Base-by-base conservation (phyloP, 352 stramenopile species). In the Phytophthora constricta region DNA sequence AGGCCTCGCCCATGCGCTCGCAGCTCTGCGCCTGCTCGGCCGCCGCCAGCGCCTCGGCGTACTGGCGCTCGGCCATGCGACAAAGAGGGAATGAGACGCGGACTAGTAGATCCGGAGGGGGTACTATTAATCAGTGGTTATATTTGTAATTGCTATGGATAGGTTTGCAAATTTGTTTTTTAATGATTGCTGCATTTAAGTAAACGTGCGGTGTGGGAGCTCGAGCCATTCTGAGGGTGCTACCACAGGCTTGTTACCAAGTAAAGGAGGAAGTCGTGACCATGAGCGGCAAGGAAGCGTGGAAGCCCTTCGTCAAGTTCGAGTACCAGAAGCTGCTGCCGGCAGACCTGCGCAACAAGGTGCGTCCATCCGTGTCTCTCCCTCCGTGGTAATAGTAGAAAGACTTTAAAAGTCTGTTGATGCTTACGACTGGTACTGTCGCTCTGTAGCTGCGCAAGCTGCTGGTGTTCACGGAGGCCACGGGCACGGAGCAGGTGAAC, bases 271-370 rank as follows among this genome's bases (percentile, higher is more conserved):
- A 42, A 72, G 28, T 34, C 60, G 41, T 42, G 34, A 82, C 27
- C 54, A 93, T 89, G 79, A 93, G 80, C 80, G 84, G 88, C 45
- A 79, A 76, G 48, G 61, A 77, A 37, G 74, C 67, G 71, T 95
- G 83, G 82, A 79, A 92, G 74, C 87, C 87, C 26, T 95, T 93
- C 70, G 89, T 92, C 71, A 84, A 83, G 70, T 93, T 92, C 70
- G 69, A 79, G 74, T 91, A 90, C 73, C 70, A 88, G 71, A 81
- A 86, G 25, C 71, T 93, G 51, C 74, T 95, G 70, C 81, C 85
- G 45, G 74, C 75, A 17, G 75, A 85, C 46, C 64, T 92, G 56
- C 87, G 87, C 52, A 75, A 90, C 71, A 90, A 89, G 69, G 81
- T 91, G 56, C 42, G 69, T 53, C 9, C 22, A 2, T 16, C n/a